Evolutionary conservation across 306 rosid genomes (phyloP).

Genomic region (Pyrus betulifolia): DNA sequence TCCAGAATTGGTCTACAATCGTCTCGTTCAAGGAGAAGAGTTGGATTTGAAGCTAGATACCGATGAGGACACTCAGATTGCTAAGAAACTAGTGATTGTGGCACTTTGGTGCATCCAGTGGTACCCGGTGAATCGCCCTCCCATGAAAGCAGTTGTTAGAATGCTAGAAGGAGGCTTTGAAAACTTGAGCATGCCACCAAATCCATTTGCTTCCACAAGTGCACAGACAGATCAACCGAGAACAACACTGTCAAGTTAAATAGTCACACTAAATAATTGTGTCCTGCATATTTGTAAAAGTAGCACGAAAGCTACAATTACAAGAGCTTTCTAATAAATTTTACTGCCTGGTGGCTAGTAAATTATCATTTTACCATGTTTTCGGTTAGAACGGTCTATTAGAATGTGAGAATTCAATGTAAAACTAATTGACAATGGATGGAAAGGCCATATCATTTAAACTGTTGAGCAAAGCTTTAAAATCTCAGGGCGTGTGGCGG

Average conservation of each 20-base stretch:
- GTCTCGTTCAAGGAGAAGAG: neutral
- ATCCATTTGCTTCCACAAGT: neutral
- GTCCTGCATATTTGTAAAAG: too few relatives aligned
- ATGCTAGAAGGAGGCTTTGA: conserved; percentile 5
- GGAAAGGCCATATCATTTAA: too few relatives aligned
- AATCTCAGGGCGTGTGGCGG: too few relatives aligned
- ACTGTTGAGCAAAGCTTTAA: too few relatives aligned
- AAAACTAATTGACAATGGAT: too few relatives aligned
- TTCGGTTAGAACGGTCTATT: neutral
- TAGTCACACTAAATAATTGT: neutral
- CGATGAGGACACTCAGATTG: neutral
- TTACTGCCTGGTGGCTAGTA: neutral
- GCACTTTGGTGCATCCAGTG: conserved; percentile 15
- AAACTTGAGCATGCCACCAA: neutral
- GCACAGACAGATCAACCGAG: neutral
- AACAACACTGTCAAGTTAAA: neutral
- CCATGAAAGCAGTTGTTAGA: conserved; percentile 3
- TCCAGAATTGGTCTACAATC: neutral
- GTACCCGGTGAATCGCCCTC: conserved; percentile 7
- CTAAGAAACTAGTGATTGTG: neutral
- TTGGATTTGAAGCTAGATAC: conserved; percentile 1
- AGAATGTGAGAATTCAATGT: too few relatives aligned
- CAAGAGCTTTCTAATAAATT: neutral
- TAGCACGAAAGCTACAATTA: neutral
- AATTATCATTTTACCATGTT: neutral